These are phyloP conservation scores for Cucurbita moschata DNA, from an alignment of 306 rosid species.

Conservation along the genomic window DNA sequence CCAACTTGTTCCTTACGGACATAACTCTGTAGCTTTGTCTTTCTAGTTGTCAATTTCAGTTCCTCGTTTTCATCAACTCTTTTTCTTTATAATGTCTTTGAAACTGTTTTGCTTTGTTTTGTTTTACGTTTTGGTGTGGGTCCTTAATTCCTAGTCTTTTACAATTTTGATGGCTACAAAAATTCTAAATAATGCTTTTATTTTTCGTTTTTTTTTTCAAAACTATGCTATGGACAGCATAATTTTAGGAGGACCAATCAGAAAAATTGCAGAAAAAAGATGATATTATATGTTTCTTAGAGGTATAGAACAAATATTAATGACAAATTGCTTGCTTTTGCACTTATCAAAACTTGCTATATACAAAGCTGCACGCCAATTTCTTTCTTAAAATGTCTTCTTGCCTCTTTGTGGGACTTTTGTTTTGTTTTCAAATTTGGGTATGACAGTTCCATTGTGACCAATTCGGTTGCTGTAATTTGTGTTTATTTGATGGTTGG, in stretches of 20 bases:
- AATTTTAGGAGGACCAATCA: background rate
- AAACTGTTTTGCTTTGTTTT: background rate
- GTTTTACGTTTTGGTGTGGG: background rate
- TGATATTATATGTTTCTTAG: background rate
- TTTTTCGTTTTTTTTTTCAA: background rate
- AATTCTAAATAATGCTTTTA: background rate
- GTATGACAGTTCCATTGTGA: background rate
- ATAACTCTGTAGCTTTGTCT: background rate
- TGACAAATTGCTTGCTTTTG: background rate
- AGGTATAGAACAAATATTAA: background rate
- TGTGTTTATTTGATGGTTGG: no score
- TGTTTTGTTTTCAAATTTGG: background rate
- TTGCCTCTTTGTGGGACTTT: background rate
- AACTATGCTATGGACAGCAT: background rate
- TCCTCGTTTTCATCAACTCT: background rate
- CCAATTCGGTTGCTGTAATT: no score
- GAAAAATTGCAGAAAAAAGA: background rate
- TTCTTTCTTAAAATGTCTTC: background rate
- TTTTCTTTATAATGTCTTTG: background rate
- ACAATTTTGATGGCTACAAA: background rate
- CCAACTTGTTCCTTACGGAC: conserved; percentile 4
- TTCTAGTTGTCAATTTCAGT: background rate
- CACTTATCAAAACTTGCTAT: background rate
- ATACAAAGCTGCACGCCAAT: background rate
- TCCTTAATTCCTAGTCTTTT: background rate